phyloP scores from a whole-genome alignment of 2,329 filamentous ascomycete species.

The Simplicillium aogashimaense region DNA sequence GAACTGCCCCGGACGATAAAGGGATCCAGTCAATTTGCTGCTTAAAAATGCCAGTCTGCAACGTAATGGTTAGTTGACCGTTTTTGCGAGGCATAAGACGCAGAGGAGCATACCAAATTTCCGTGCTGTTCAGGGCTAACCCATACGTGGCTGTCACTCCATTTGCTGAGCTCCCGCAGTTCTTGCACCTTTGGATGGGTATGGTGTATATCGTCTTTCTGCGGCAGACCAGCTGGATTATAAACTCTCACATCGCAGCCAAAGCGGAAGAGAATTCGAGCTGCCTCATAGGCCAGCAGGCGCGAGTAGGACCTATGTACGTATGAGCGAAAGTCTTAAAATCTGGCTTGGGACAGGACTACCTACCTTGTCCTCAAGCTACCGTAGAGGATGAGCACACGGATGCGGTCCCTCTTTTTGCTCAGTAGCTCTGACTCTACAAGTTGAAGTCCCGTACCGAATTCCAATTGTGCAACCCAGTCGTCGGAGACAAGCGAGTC shows the following conservation, averaged over 20 bases:
- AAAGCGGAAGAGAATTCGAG: slow-evolving; percentile 50
- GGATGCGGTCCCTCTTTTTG: slow-evolving; percentile 26
- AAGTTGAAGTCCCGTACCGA: slow-evolving; percentile 41
- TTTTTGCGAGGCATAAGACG: background rate
- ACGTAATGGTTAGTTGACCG: background rate
- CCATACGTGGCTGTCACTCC: slow-evolving; percentile 61
- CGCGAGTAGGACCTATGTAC: slow-evolving; percentile 42
- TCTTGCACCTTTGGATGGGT: slow-evolving; percentile 52
- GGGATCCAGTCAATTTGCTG: slow-evolving; percentile 65
- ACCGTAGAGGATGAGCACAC: slow-evolving; percentile 51
- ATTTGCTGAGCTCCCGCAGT: slow-evolving; percentile 47
- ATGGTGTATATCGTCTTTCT: slow-evolving; percentile 53
- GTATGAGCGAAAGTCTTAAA: too few species aligned
- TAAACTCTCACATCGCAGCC: slow-evolving; percentile 58
- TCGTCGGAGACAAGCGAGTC: slow-evolving; percentile 28
- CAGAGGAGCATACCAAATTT: slow-evolving; percentile 33
- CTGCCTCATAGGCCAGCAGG: slow-evolving; percentile 49
- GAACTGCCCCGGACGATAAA: slow-evolving; percentile 47
- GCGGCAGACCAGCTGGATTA: slow-evolving; percentile 45
- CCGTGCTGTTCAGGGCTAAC: slow-evolving; percentile 58
- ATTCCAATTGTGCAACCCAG: slow-evolving; percentile 47
- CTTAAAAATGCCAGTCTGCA: slow-evolving; percentile 54
- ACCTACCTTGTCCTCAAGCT: slow-evolving; percentile 36
- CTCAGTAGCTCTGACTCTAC: slow-evolving; percentile 32
- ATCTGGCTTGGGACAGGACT: background rate